These are phyloP conservation scores for Fraxinus greggii DNA, from an alignment of 305 asterid species.

Conservation along the genomic window DNA sequence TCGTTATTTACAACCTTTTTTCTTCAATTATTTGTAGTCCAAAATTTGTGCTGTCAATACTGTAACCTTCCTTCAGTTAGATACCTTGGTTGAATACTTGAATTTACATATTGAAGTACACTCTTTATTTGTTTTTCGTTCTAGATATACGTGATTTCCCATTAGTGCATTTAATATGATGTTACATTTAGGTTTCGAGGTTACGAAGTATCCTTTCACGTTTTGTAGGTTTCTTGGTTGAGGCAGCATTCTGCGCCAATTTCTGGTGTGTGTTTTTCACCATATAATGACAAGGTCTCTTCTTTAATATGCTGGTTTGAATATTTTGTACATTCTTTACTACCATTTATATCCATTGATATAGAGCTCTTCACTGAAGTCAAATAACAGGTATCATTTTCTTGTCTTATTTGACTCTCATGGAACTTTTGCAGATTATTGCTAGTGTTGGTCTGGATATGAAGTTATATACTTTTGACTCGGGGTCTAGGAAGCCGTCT, in stretches of 20 bases:
- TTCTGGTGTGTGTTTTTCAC: conserved; percentile 89
- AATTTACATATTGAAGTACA: conserved; percentile 4
- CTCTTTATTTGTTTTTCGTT: conserved; percentile 4
- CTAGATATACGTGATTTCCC: neutral
- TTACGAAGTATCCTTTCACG: conserved; percentile 21
- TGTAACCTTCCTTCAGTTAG: neutral
- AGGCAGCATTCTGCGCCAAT: conserved; percentile 98
- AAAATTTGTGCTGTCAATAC: neutral
- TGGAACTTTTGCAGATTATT: conserved; percentile 59
- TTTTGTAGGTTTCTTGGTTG: conserved; percentile 81
- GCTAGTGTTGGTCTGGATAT: conserved; percentile 96
- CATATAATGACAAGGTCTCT: conserved; percentile 92
- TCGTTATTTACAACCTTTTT: neutral
- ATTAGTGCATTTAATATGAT: conserved; percentile 5
- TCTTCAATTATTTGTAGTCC: neutral
- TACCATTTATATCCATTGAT: conserved; percentile 11
- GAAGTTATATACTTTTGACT: conserved; percentile 85
- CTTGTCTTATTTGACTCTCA: conserved; percentile 18
- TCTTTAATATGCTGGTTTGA: conserved; percentile 18
- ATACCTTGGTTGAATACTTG: conserved; percentile 12
- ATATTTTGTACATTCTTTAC: neutral
- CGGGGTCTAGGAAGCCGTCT: conserved; percentile 80
- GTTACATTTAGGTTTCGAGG: neutral
- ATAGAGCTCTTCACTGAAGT: conserved; percentile 12
- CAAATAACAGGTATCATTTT: conserved; percentile 13